Conservation (phyloP, 208 protist species). For the Angomonas desouzai region DNA sequence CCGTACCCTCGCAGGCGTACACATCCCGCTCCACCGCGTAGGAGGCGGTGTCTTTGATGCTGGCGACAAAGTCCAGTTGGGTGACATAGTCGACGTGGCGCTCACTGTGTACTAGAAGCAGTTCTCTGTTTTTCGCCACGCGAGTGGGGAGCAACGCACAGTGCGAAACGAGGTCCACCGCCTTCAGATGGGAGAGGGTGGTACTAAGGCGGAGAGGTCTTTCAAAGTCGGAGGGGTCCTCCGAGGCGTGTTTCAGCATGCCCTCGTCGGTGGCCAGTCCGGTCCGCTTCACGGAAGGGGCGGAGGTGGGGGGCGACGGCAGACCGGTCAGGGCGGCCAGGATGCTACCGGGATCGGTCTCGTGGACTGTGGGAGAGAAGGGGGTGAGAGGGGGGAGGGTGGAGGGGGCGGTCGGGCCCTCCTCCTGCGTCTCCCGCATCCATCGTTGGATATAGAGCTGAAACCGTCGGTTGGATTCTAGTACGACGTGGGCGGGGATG, state of each 20-base stretch:
- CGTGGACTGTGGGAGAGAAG: constrained; percentile 4
- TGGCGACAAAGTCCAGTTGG: constrained; percentile 61
- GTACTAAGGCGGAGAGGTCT: constrained; percentile 58
- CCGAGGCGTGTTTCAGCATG: constrained; percentile 63
- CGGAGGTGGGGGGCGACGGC: neutral
- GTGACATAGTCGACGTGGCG: constrained; percentile 74
- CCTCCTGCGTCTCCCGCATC: constrained; percentile 14
- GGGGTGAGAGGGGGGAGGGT: constrained; percentile 15
- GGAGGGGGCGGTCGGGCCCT: constrained; percentile 5
- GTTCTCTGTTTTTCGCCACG: constrained; percentile 57
- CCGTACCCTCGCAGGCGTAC: constrained; percentile 64
- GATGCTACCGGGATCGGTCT: neutral
- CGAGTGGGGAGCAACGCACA: constrained; percentile 44
- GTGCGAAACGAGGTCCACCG: constrained; percentile 40
- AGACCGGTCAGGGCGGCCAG: neutral
- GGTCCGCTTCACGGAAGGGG: constrained; percentile 18
- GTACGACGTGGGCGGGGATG: neutral
- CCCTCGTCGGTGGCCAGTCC: constrained; percentile 56
- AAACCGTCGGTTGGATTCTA: constrained; percentile 20
- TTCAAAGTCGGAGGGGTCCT: constrained; percentile 59
- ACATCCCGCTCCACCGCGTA: constrained; percentile 64
- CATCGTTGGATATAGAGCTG: constrained; percentile 32
- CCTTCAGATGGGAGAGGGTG: constrained; percentile 61
- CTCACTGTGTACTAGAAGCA: constrained; percentile 65
- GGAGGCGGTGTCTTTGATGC: constrained; percentile 15